A percentile compares a stretch with the other conserved stretches of the same genome.
These are phyloP conservation scores for Amphicarpaea edgeworthii DNA, from an alignment of 306 rosid species.

Conservation along the genomic window DNA sequence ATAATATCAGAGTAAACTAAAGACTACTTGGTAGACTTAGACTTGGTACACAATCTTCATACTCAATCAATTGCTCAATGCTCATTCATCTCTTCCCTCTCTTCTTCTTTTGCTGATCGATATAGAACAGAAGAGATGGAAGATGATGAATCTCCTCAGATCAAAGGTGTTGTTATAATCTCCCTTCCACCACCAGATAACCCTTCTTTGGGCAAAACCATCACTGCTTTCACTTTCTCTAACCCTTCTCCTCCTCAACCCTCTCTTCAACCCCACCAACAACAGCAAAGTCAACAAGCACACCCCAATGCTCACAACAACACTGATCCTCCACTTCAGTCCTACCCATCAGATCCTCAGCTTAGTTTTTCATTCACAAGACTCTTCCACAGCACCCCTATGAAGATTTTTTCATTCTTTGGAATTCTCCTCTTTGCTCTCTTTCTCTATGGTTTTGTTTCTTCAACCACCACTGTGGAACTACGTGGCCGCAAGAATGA, in stretches of 20 bases:
- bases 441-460: constrained; percentile 57
- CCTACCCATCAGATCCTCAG: constrained; percentile 47
- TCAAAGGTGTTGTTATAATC: constrained; percentile 71
- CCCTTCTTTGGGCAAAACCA: constrained; percentile 83
- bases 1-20: not conserved
- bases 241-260: constrained; percentile 47
- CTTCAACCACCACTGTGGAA: constrained; percentile 50
- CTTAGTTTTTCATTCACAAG: constrained; percentile 44
- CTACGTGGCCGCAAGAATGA: constrained; percentile 55
- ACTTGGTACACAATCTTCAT: not conserved
- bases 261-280: constrained; percentile 44
- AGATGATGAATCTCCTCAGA: constrained; percentile 53
- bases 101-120: not conserved
- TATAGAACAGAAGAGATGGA: constrained; percentile 62
- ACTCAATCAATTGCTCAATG: too few relatives aligned
- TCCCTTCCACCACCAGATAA: constrained; percentile 85
- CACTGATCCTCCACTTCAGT: constrained; percentile 39
- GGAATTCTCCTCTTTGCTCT: constrained; percentile 63
- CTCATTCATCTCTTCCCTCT: not conserved
- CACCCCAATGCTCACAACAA: not conserved
- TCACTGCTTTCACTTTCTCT: constrained; percentile 72
- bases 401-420: constrained; percentile 55
- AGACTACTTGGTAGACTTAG: not conserved
- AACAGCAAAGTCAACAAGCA: not conserved
- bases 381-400: constrained; percentile 48